Conservation (phyloP, 129 eudicot species). For the Tagetes erecta region DNA sequence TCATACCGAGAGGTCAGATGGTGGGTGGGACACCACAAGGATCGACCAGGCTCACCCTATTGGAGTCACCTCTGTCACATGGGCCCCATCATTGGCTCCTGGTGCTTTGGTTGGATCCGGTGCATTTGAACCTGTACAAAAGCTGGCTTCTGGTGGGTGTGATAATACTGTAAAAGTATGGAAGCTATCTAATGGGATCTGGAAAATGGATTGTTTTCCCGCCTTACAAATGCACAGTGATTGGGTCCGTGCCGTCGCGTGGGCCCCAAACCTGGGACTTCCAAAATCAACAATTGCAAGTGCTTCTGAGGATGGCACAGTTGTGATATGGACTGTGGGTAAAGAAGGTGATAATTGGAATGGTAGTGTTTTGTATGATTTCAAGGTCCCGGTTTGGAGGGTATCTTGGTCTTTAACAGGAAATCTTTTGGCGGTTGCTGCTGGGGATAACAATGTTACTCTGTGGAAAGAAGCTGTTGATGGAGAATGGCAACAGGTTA, state of each 20-base stretch:
- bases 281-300: conserved; percentile 73
- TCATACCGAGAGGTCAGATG: conserved; percentile 50
- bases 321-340: conserved; percentile 58
- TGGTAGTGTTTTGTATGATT: conserved; percentile 57
- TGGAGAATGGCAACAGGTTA: conserved; percentile 73
- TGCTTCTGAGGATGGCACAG: conserved; percentile 63
- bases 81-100: conserved; percentile 4
- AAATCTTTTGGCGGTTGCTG: conserved; percentile 49
- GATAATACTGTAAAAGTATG: conserved; percentile 68
- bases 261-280: conserved; percentile 80
- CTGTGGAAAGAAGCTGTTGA: conserved; percentile 76
- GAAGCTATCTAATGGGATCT: conserved; percentile 54
- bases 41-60: conserved; percentile 70
- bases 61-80: conserved; percentile 44
- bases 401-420: conserved; percentile 73
- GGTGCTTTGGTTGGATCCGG: conserved; percentile 53
- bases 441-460: conserved; percentile 41
- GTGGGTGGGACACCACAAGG: conserved; percentile 57
- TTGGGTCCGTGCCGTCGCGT: conserved; percentile 74
- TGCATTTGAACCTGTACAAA: conserved; percentile 49
- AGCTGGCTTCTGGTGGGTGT: conserved; percentile 72
- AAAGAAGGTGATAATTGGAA: conserved; percentile 71
- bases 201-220: conserved; percentile 49
- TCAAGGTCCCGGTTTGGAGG: conserved; percentile 66
- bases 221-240: conserved; percentile 64